Percentiles rank a stretch among this genome's conserved stretches.
Conservation (phyloP, 1,139 yeast genomes). For the Spencermartinsiella ligniputridi region DNA sequence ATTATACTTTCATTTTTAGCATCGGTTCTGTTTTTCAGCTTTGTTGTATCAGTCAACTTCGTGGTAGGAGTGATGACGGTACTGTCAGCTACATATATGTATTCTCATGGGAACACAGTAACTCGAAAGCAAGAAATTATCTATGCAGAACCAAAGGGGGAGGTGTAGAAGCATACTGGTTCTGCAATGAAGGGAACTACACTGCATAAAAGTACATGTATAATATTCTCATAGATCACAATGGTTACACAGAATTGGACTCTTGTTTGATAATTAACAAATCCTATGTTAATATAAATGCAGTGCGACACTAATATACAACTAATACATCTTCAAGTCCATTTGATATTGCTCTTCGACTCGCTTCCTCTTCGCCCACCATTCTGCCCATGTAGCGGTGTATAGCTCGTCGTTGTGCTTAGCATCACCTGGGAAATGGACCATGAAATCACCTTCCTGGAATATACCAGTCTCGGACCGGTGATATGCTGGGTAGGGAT, state of each 20-base stretch:
- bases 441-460: constrained; percentile 25
- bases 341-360: constrained; percentile 2
- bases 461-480: constrained; percentile 8
- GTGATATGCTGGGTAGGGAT: constrained; percentile 27
- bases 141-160: background rate
- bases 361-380: constrained; percentile 1
- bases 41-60: constrained; percentile 30
- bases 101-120: constrained; percentile 8
- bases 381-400: constrained; percentile 6
- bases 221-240: too few relatives aligned
- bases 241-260: too few relatives aligned
- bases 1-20: constrained; percentile 34
- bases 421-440: constrained; percentile 28
- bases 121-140: background rate
- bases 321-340: background rate
- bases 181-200: too few relatives aligned
- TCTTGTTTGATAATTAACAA: too few relatives aligned
- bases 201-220: too few relatives aligned
- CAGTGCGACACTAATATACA: too few relatives aligned
- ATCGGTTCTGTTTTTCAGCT: constrained; percentile 30
- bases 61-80: constrained; percentile 31
- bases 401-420: constrained; percentile 7
- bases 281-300: background rate
- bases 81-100: constrained; percentile 31
- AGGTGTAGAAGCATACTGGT: too few relatives aligned